Conservation (phyloP, 257 asterid genomes). For the Jasminum sambac region DNA sequence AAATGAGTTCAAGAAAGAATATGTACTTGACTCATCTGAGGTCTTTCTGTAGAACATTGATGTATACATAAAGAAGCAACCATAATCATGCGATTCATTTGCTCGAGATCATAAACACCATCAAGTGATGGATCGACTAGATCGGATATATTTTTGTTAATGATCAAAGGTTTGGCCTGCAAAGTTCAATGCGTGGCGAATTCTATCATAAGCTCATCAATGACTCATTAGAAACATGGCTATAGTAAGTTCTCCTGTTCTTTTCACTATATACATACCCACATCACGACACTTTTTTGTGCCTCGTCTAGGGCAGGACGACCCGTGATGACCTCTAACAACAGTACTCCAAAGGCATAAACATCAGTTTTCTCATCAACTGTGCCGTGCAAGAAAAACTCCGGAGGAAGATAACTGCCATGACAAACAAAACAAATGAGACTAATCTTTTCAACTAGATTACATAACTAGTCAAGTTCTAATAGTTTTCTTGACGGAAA, state of each 20-base stretch:
- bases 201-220: not conserved
- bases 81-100: constrained; percentile 56
- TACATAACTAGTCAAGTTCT: not conserved
- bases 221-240: constrained; percentile 4
- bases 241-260: not conserved
- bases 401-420: constrained; percentile 96
- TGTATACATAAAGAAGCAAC: constrained; percentile 81
- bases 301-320: constrained; percentile 89
- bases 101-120: constrained; percentile 58
- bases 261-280: constrained; percentile 53
- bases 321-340: constrained; percentile 77
- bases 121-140: constrained; percentile 70
- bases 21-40: constrained; percentile 81
- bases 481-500: not conserved
- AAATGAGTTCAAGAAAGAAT: not conserved
- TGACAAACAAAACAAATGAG: constrained; percentile 2
- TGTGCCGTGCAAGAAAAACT: constrained; percentile 84
- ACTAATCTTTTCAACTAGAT: not conserved
- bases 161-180: constrained; percentile 85
- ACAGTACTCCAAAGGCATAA: constrained; percentile 84
- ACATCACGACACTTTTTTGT: constrained; percentile 82
- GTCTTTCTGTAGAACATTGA: constrained; percentile 68
- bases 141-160: constrained; percentile 44
- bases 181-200: constrained; percentile 11
- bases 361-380: constrained; percentile 97